These are phyloP conservation scores for Xylariaceae sp. DNA, from an alignment of 2,329 filamentous ascomycete species.

Conservation along the genomic window DNA sequence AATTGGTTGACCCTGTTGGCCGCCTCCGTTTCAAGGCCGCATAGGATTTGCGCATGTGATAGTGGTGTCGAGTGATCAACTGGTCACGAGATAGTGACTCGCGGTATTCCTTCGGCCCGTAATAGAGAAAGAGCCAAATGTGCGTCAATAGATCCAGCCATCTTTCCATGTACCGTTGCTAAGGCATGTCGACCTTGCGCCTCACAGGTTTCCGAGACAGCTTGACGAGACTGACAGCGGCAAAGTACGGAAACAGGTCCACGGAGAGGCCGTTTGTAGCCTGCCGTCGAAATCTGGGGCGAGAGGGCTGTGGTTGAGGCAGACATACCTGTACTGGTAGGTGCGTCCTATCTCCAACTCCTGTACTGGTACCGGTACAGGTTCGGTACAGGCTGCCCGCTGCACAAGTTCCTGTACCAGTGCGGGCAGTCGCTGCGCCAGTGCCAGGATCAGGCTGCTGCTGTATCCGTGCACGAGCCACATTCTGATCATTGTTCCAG, in stretches of 20 bases:
- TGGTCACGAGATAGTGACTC: not conserved
- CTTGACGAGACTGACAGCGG: not conserved
- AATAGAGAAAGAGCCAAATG: not conserved
- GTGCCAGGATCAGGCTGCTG: too few relatives aligned
- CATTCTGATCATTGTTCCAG: too few relatives aligned
- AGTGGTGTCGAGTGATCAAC: not conserved
- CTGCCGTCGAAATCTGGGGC: constrained; percentile 5
- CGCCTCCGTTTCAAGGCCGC: not conserved
- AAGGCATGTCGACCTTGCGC: too few relatives aligned
- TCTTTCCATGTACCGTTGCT: too few relatives aligned
- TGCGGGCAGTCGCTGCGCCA: too few relatives aligned
- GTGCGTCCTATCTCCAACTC: not conserved
- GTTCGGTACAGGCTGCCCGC: not conserved
- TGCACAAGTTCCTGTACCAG: not conserved
- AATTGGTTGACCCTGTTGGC: not conserved
- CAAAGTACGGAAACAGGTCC: not conserved
- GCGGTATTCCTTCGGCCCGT: not conserved
- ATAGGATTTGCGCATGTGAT: not conserved
- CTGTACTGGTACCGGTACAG: not conserved
- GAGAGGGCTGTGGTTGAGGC: not conserved
- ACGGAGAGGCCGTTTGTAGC: constrained; percentile 16
- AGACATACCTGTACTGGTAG: not conserved
- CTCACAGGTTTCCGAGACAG: too few relatives aligned
- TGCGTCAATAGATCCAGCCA: too few relatives aligned
- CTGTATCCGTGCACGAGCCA: too few relatives aligned